Base-by-base conservation (phyloP, 2,329 filamentous ascomycete species). In the Eutypa lata region DNA sequence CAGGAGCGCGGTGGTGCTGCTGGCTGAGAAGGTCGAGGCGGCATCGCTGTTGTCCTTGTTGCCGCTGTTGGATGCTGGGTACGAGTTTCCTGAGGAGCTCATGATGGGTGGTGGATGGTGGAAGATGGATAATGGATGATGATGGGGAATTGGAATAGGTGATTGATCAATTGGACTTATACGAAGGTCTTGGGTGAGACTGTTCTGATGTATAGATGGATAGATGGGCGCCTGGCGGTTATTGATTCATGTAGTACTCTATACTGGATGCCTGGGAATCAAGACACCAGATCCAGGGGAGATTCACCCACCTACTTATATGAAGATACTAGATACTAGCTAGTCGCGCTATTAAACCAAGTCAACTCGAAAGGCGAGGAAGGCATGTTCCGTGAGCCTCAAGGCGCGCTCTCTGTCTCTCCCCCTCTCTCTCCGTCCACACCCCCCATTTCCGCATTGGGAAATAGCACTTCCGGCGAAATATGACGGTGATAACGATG, bases 11-110 rank as follows among this genome's bases (percentile, higher is more conserved):
- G 49, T 56, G 22, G 51, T 51, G 50, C 59, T 64, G 10, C 56
- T 52, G 50, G 55, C 57, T 13, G 61, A 60, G 47, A 52, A 52
- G 18, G 56, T 54, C 10, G 56, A 62, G 22, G 57, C 55, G 2
- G 60, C 48, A 51, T 62, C 57, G 49, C 49, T 31, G 53, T 58
- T 18, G 26, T 46, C 11, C 14, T 14, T 11, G 19, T 11, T 16
- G 21, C 19, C 5, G 11, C 7, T n/a, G 14, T 22, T 22, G 14
- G 22, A 24, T 2, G 42, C 7, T 11, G 19, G 42, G 7, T 7
- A 50, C 22, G 19, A 28, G 43, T 28, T 40, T 35, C 37, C 14
- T 24, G 44, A 38, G 26, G 43, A 51, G 22, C 33, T 47, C 43
- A 47, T 48, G 31, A 50, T 42, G n/a, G n/a, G n/a, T n/a, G 2